Base-by-base conservation (phyloP, 2,329 filamentous ascomycete genomes). In the Orbilia oligospora region DNA sequence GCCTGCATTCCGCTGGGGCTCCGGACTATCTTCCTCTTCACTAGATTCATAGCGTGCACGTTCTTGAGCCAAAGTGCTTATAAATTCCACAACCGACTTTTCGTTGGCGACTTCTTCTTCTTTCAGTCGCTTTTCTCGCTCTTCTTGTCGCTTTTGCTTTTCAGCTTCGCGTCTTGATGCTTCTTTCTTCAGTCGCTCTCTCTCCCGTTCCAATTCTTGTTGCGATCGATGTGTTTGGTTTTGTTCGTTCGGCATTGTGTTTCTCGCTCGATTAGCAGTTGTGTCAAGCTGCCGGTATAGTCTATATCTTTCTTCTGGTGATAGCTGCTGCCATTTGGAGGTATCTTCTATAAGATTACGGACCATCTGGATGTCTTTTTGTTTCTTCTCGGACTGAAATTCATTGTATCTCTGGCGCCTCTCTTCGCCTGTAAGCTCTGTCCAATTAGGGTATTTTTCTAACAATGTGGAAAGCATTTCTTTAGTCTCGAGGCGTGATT, bases 391-490 rank as follows among this genome's bases (percentile, higher is more conserved):
- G 1, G 12, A 3, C 8, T 27, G 18, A n/a, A n/a, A 8, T 9
- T 44, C 56, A 3, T 44, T 44, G 5, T n/a, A 61, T 12, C 18
- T 44, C 2, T 24, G 33, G 10, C 16, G 5, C 8, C 36, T 44
- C 22, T 61, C 36, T 2, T 27, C 1, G 0, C 0, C 3, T 2
- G 56, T 18, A 16, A 61, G 56, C 18, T 44, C n/a, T 27, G 9
- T 36, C 56, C 56, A 61, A 16, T 61, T 44, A 16, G 56, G 56
- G 36, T 44, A 24, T 10, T 18, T 61, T 61, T 61, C 18, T 16
- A 61, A 9, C 3, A 61, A n/a, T 10, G 10, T 44, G 12, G 33
- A 6, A 14, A 61, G 20, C 8, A 61, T 41, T 16, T 27, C 36
- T 12, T 44, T 3, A 1, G 18, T 10, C 14, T 41, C 22, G 14